phyloP scores from a whole-genome alignment of 192 early-diverging fungal species.

The Pilobolus umbonatus region DNA sequence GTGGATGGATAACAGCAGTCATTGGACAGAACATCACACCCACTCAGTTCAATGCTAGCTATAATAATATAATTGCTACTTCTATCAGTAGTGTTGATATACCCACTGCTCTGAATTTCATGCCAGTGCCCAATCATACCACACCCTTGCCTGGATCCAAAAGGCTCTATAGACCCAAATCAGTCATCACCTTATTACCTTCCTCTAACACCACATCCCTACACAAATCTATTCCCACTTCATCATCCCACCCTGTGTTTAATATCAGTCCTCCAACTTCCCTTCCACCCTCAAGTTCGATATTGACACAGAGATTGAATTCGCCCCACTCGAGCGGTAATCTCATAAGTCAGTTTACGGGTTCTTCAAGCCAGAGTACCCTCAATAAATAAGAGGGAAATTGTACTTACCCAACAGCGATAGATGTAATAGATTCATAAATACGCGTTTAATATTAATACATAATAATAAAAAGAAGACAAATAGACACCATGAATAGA shows the following conservation, averaged over 20 bases:
- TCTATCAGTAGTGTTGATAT: slow-evolving; percentile 2
- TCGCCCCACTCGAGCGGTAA: too few species aligned
- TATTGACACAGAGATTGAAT: too few species aligned
- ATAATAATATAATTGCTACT: not conserved
- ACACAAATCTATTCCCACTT: not conserved
- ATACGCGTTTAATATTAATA: too few species aligned
- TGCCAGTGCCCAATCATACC: too few species aligned
- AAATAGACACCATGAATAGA: too few species aligned
- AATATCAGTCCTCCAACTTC: not conserved
- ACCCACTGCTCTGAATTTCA: not conserved
- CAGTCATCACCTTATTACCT: not conserved
- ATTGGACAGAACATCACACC: slow-evolving; percentile 4
- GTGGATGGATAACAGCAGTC: slow-evolving; percentile 27
- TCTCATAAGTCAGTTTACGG: too few species aligned
- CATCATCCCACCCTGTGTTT: too few species aligned
- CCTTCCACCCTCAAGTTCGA: not conserved
- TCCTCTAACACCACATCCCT: not conserved
- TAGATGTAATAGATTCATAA: too few species aligned
- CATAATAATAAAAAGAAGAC: too few species aligned
- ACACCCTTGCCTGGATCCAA: not conserved
- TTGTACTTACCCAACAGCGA: too few species aligned
- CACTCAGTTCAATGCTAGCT: not conserved
- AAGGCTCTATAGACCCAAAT: slow-evolving; percentile 1
- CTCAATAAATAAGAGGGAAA: too few species aligned
- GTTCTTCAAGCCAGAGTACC: too few species aligned